Evolutionary conservation across 2,329 filamentous ascomycete species (phyloP).

Genomic region (Cercospora sp.): DNA sequence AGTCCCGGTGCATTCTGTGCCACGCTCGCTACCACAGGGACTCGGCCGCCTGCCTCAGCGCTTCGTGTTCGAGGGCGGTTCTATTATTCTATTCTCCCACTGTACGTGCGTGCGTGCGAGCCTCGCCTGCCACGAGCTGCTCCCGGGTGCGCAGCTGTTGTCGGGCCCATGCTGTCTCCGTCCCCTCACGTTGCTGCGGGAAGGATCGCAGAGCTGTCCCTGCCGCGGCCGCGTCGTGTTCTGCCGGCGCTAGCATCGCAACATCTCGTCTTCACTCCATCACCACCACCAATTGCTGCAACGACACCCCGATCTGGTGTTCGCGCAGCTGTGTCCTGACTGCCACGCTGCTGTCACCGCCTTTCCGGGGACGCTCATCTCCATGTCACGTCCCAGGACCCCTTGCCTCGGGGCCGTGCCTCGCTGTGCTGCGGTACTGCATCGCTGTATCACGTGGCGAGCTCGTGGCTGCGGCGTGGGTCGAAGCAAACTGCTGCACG

Average conservation of each 20-base stretch:
- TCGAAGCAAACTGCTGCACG: slow-evolving; percentile 16
- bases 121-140: slow-evolving; percentile 6
- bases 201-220: neutral
- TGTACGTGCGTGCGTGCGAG: neutral
- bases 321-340: slow-evolving; percentile 17
- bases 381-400: slow-evolving; percentile 8
- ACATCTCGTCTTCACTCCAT: slow-evolving; percentile 5
- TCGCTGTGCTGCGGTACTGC: slow-evolving; percentile 1
- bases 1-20: slow-evolving; percentile 14
- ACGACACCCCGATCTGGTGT: neutral
- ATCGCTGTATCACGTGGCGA: slow-evolving; percentile 33
- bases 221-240: neutral
- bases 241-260: neutral
- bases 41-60: neutral
- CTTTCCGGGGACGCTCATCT: slow-evolving; percentile 23
- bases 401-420: slow-evolving; percentile 12
- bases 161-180: slow-evolving; percentile 2
- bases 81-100: neutral
- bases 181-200: neutral
- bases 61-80: slow-evolving; percentile 7
- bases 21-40: slow-evolving; percentile 14
- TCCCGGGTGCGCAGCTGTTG: neutral
- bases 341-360: slow-evolving; percentile 36
- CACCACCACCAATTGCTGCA: neutral
- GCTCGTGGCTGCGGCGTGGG: slow-evolving; percentile 12